Conservation (phyloP, 164 flowering plant genomes). For the Liquidambar formosana region DNA sequence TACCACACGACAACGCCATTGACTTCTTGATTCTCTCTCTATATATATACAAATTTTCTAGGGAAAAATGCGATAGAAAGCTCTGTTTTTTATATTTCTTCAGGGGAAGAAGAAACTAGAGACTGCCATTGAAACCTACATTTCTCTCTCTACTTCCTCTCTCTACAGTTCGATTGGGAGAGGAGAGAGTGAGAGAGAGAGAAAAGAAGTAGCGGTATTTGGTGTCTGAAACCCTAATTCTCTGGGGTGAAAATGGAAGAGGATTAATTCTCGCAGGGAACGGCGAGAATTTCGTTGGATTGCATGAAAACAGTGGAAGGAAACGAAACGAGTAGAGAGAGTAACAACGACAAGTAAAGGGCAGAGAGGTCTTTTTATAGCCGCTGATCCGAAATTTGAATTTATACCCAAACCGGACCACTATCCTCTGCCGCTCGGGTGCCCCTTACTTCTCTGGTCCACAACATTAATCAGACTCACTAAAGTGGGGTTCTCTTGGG, state of each 20-base stretch:
- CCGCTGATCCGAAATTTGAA: not conserved
- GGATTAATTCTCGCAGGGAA: not conserved
- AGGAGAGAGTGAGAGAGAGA: too few species aligned
- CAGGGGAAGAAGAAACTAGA: too few species aligned
- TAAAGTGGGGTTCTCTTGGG: too few species aligned
- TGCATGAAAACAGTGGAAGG: not conserved
- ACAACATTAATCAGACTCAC: too few species aligned
- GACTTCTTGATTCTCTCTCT: not conserved
- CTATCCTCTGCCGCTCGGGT: too few species aligned
- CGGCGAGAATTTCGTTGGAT: not conserved
- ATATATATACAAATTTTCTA: not conserved
- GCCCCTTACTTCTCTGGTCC: too few species aligned
- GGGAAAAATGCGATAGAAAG: not conserved
- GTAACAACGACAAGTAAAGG: not conserved
- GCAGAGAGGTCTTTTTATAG: not conserved
- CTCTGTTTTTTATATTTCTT: not conserved
- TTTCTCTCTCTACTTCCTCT: too few species aligned
- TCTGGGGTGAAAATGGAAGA: not conserved
- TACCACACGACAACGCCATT: not conserved
- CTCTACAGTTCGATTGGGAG: too few species aligned
- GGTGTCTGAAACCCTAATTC: too few species aligned
- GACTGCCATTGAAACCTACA: too few species aligned
- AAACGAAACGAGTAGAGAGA: not conserved
- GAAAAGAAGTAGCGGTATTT: too few species aligned
- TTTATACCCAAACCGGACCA: too few species aligned